Evolutionary conservation across 805 yeast species (phyloP), one percentile per base, ranked within the genome.

Genomic region (Candida sonorensis): DNA sequence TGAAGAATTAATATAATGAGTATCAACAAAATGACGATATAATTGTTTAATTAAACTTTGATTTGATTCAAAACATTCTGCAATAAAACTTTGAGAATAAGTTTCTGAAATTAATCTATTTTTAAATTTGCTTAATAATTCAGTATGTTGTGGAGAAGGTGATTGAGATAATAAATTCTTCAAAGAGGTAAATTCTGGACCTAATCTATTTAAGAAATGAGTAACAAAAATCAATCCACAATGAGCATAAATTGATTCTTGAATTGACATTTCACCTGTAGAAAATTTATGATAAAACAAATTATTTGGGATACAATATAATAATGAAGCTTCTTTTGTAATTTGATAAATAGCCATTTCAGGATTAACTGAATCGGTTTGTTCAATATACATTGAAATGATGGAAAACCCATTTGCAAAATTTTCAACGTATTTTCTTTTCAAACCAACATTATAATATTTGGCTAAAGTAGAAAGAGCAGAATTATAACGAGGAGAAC

Each of bases 231-330:
- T 83, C 27, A 83, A 81, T 48, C 90, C 95, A 58, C 87, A 81
- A 58, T 90, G 97, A 27, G 97, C 94, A 56, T 92, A 92, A 36
- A 87, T 80, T 28, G 88, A 77, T 62, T 92, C 98, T 62, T 90
- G 97, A 46, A 94, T 77, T 1, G 97, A 87, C 59, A 90, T 71
- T 44, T 77, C 77, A 34, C 90, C 81, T 31, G 66, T 57, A 40
- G 81, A 77, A 53, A 88, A 88, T 36, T 77, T 68, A 33, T 71
- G 69, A 46, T 77, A 78, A 67, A 88, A 90, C 46, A 75, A 68
- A 51, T 86, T 84, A 58, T 82, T 78, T 31, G 98, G 98, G 45
- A 90, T 75, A 48, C 95, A 83, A 62, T 83, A 92, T 45, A 90
- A 68, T 48, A 92, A 69, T 5, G 97, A 86, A 22, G 95, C 95